phyloP scores from a whole-genome alignment of 192 early-diverging fungal genomes.

The Entomortierella lignicola region DNA sequence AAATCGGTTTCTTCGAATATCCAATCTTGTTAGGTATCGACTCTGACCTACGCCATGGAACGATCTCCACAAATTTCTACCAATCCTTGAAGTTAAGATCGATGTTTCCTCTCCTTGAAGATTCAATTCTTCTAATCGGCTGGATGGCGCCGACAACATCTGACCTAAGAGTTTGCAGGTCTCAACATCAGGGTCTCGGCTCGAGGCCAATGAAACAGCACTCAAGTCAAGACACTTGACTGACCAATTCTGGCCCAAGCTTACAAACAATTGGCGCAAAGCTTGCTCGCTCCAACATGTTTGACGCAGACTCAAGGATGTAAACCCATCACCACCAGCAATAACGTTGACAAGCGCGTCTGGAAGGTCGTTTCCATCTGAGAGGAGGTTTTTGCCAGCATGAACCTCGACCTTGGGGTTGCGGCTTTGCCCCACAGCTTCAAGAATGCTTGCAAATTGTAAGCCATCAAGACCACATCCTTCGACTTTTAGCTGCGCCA shows the following conservation, averaged over 20 bases:
- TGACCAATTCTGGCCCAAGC: slow-evolving; percentile 54
- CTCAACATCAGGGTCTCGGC: slow-evolving; percentile 50
- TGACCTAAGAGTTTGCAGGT: slow-evolving; percentile 53
- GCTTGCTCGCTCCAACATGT: slow-evolving; percentile 62
- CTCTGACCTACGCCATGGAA: slow-evolving; percentile 47
- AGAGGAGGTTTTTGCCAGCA: slow-evolving; percentile 54
- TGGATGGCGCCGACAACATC: slow-evolving; percentile 49
- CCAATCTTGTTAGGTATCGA: slow-evolving; percentile 39
- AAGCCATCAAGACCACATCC: slow-evolving; percentile 57
- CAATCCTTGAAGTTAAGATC: slow-evolving; percentile 44
- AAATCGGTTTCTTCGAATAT: slow-evolving; percentile 50
- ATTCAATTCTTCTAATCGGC: slow-evolving; percentile 49
- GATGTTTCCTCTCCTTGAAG: slow-evolving; percentile 42
- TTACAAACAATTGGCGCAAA: slow-evolving; percentile 60
- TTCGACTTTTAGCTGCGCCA: slow-evolving; percentile 49
- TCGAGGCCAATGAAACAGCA: slow-evolving; percentile 46
- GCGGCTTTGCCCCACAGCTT: slow-evolving; percentile 47
- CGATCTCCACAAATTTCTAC: slow-evolving; percentile 44
- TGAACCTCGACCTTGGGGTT: slow-evolving; percentile 54
- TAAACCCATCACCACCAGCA: slow-evolving; percentile 49
- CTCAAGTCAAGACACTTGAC: slow-evolving; percentile 56
- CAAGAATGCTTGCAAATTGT: slow-evolving; percentile 54
- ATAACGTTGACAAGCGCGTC: slow-evolving; percentile 49
- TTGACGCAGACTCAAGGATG: slow-evolving; percentile 50
- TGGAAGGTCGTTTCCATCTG: slow-evolving; percentile 51